Conservation (phyloP, 116 monocot genomes). For the Trichopus zeylanicus region DNA sequence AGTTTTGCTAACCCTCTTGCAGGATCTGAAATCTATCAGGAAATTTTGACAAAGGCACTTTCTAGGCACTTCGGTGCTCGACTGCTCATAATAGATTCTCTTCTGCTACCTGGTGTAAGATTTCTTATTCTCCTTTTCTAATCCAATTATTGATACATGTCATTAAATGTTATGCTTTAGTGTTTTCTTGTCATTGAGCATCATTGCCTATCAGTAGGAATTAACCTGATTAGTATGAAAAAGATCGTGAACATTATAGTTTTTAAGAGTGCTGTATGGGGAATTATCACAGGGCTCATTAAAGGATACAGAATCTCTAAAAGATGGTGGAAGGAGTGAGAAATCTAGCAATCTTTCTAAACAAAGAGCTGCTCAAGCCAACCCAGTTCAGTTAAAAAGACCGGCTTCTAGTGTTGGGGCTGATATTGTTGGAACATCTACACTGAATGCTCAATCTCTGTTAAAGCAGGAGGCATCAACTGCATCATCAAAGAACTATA, state of each 20-base stretch:
- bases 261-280: neutral
- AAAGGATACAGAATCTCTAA: constrained; percentile 52
- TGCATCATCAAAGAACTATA: constrained; percentile 73
- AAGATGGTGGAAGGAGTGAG: constrained; percentile 44
- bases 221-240: neutral
- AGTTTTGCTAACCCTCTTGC: constrained; percentile 6
- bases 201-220: neutral
- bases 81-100: constrained; percentile 75
- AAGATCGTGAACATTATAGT: neutral
- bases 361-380: constrained; percentile 24
- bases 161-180: neutral
- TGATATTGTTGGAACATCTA: constrained; percentile 73
- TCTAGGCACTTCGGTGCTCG: constrained; percentile 69
- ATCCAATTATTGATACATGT: neutral
- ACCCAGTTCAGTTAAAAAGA: constrained; percentile 39
- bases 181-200: neutral
- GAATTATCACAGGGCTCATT: constrained; percentile 15
- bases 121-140: constrained; percentile 8
- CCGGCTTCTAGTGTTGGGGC: constrained; percentile 77
- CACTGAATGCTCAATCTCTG: constrained; percentile 49
- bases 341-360: constrained; percentile 33
- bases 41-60: constrained; percentile 75
- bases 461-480: constrained; percentile 91
- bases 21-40: constrained; percentile 99
- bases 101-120: constrained; percentile 74